Evolutionary conservation across 2,329 filamentous ascomycete genomes (phyloP).

Genomic region (Botrytis cinerea): DNA sequence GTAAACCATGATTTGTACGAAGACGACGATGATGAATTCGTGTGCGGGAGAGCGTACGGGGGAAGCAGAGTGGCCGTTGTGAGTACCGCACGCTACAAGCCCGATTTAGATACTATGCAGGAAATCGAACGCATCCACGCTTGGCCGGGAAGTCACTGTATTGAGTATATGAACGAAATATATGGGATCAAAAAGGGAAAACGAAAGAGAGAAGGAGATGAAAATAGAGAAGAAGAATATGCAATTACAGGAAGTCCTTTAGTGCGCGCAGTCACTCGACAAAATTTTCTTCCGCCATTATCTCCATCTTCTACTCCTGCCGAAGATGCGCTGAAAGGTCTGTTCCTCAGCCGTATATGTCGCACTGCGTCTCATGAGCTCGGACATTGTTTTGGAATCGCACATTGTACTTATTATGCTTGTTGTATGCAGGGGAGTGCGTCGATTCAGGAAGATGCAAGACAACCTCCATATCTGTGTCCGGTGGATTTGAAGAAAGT

Average conservation of each 20-base stretch:
- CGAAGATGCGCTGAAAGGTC: slow-evolving; percentile 40
- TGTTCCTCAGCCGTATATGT: slow-evolving; percentile 61
- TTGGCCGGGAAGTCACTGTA: slow-evolving; percentile 67
- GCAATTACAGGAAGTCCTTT: slow-evolving; percentile 36
- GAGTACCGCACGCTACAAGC: slow-evolving; percentile 62
- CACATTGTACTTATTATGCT: slow-evolving; percentile 65
- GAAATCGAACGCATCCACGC: slow-evolving; percentile 48
- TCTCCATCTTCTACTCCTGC: slow-evolving; percentile 28
- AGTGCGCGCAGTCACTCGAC: slow-evolving; percentile 42
- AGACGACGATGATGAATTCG: slow-evolving; percentile 61
- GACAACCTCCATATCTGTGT: slow-evolving; percentile 65
- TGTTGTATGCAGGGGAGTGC: slow-evolving; percentile 65
- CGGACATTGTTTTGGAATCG: slow-evolving; percentile 67
- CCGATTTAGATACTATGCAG: slow-evolving; percentile 47
- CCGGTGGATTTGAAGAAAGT: slow-evolving; percentile 60
- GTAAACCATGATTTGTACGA: slow-evolving; percentile 39
- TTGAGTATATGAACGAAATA: slow-evolving; percentile 47
- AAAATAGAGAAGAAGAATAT: not conserved
- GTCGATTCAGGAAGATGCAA: slow-evolving; percentile 56
- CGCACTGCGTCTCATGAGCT: slow-evolving; percentile 65
- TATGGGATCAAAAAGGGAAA: not conserved
- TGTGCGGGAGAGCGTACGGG: slow-evolving; percentile 66
- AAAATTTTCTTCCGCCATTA: slow-evolving; percentile 26
- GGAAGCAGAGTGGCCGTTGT: slow-evolving; percentile 63
- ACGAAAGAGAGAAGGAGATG: not conserved